Conservation (phyloP, 768 basidiomycete species). For the Naganishia friedmannii region DNA sequence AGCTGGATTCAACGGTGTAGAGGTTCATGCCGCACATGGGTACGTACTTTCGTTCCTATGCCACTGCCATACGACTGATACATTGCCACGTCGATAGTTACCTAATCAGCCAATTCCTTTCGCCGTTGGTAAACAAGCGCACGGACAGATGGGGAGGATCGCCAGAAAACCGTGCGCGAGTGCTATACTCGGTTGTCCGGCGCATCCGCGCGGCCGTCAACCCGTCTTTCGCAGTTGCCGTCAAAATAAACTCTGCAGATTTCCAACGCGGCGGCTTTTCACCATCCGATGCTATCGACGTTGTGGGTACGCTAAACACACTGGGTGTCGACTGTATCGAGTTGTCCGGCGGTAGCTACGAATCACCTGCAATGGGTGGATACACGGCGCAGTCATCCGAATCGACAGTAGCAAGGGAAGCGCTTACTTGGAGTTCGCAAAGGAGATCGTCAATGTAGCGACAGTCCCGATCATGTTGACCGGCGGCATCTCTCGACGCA, state of each 20-base stretch:
- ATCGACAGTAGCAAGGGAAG: slow-evolving; percentile 6
- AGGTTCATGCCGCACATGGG: slow-evolving; percentile 22
- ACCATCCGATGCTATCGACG: neutral
- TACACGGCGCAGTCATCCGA: neutral
- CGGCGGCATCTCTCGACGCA: neutral
- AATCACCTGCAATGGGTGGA: slow-evolving; percentile 3
- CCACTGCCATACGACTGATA: neutral
- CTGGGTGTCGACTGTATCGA: slow-evolving; percentile 7
- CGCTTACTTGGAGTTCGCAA: slow-evolving; percentile 2
- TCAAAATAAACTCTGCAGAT: slow-evolving; percentile 10
- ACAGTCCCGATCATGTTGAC: slow-evolving; percentile 12
- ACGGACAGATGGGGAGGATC: slow-evolving; percentile 52
- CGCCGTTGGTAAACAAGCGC: slow-evolving; percentile 48
- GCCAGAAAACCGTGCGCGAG: slow-evolving; percentile 49
- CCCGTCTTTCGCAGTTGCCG: neutral
- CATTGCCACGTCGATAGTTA: slow-evolving; percentile 7
- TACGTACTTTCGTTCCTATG: neutral
- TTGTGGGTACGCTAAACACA: neutral
- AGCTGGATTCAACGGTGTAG: slow-evolving; percentile 25
- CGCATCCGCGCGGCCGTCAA: neutral
- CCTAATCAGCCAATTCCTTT: slow-evolving; percentile 44
- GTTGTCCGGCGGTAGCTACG: slow-evolving; percentile 5
- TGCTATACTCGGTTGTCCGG: slow-evolving; percentile 32
- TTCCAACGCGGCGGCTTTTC: slow-evolving; percentile 14
- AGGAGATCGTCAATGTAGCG: neutral